Evolutionary conservation across 345 rosid genomes (phyloP).

Genomic region (Bruguiera parviflora): DNA sequence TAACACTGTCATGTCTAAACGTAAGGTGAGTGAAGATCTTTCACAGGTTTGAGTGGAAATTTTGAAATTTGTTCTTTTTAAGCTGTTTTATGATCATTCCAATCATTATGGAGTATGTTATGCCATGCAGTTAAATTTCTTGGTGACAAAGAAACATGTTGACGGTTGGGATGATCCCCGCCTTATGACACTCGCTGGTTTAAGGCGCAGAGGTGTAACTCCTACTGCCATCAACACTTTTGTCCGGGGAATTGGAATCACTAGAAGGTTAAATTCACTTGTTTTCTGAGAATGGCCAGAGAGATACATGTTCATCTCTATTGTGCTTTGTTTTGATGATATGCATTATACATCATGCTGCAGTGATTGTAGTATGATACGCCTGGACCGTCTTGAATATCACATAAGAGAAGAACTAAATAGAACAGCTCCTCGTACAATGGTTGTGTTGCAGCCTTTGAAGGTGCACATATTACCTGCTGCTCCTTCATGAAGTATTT

Average conservation of each 20-base stretch:
- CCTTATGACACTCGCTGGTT: conserved; percentile 93
- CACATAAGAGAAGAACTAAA: conserved; percentile 94
- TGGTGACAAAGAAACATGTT: conserved; percentile 77
- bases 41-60: conserved; percentile 8
- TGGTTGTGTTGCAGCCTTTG: conserved; percentile 89
- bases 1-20: conserved; percentile 95
- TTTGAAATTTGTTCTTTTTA: conserved; percentile 13
- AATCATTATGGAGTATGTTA: conserved; percentile 6
- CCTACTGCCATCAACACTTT: conserved; percentile 82
- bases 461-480: conserved; percentile 47
- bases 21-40: conserved; percentile 53
- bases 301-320: conserved; percentile 1
- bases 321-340: conserved; percentile 5
- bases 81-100: conserved; percentile 10
- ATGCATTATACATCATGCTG: conserved; percentile 17
- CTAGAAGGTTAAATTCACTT: conserved; percentile 63
- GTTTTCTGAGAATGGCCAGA: neutral
- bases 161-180: conserved; percentile 99
- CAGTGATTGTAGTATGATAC: conserved; percentile 88
- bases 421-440: conserved; percentile 72
- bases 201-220: conserved; percentile 89
- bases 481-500: conserved; percentile 3
- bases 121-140: conserved; percentile 62
- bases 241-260: conserved; percentile 91
- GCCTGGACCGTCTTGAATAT: conserved; percentile 87